Evolutionary conservation across 768 basidiomycete genomes (phyloP).

Genomic region (Galerina sulciceps): DNA sequence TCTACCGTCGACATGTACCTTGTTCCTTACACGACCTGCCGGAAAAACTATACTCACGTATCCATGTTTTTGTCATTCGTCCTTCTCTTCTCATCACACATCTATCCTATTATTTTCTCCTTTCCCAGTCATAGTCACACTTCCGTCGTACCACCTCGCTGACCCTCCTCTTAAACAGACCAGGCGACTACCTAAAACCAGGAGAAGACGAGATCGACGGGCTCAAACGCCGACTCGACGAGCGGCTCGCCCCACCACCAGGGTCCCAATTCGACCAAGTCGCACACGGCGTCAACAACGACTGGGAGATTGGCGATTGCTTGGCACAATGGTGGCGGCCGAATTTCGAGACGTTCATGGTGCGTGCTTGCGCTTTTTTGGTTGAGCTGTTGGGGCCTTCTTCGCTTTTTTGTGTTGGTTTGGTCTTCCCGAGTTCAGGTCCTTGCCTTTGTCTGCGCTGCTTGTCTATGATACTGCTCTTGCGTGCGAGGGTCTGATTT

Average conservation of each 20-base stretch:
- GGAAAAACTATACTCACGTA: no score
- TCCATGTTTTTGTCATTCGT: not conserved
- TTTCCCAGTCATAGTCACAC: not conserved
- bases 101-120: not conserved
- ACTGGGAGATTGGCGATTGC: conserved; percentile 97
- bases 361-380: conserved; percentile 41
- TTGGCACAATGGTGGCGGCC: conserved; percentile 99
- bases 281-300: conserved; percentile 78
- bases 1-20: no score
- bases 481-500: no score
- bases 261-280: conserved; percentile 72
- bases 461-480: not conserved
- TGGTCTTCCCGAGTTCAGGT: not conserved
- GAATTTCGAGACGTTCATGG: conserved; percentile 99
- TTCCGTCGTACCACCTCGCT: not conserved
- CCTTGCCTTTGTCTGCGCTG: not conserved
- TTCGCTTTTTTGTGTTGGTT: not conserved
- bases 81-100: not conserved
- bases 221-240: conserved; percentile 86
- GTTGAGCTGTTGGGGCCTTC: not conserved
- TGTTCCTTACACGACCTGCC: no score
- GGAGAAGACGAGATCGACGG: conserved; percentile 94
- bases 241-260: conserved; percentile 81
- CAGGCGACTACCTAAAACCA: conserved; percentile 98
- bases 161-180: conserved; percentile 47